phyloP scores from a whole-genome alignment of 225 moss, liverwort and hornwort species.

The Climacium dendroides region DNA sequence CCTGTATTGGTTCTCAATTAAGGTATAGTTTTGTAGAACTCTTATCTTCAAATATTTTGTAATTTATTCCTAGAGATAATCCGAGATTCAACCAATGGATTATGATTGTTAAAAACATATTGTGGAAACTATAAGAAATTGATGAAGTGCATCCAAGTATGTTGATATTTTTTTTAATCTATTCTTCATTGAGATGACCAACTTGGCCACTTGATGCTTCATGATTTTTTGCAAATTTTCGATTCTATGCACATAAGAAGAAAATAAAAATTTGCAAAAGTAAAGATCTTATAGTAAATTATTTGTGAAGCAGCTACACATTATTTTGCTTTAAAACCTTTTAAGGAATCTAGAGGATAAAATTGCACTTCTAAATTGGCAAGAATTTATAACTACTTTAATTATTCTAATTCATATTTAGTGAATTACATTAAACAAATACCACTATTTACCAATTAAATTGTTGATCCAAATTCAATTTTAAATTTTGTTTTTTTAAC shows the following conservation, averaged over 20 bases:
- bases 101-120: background rate
- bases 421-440: background rate
- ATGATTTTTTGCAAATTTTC: background rate
- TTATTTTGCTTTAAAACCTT: background rate
- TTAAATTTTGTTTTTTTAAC: background rate
- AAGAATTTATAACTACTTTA: background rate
- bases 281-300: background rate
- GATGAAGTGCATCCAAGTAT: background rate
- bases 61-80: fast-evolving
- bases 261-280: background rate
- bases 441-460: background rate
- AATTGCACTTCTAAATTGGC: background rate
- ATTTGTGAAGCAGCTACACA: background rate
- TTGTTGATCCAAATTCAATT: background rate
- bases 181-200: background rate
- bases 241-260: background rate
- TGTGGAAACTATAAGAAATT: background rate
- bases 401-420: background rate
- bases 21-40: background rate
- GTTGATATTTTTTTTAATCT: background rate
- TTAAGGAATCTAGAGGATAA: background rate
- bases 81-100: background rate
- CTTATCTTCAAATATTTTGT: background rate
- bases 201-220: background rate
- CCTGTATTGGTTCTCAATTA: background rate